Conservation (phyloP, 2,329 filamentous ascomycete genomes). For the Westerdykella ornata region DNA sequence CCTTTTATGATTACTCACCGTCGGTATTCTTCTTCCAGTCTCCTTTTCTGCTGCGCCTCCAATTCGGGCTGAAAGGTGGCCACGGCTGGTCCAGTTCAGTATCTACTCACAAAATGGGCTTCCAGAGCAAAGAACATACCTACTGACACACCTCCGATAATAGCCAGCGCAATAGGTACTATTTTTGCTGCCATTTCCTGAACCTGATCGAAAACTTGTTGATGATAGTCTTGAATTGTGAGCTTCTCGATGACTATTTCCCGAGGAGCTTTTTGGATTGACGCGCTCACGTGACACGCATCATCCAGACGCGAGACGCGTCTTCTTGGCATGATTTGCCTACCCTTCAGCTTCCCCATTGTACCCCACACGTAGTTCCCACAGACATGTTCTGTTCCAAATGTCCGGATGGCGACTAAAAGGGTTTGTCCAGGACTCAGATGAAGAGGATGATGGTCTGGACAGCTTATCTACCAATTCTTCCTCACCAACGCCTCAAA, state of each 20-base stretch:
- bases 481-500: slow-evolving; percentile 14
- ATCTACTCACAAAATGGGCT: background rate
- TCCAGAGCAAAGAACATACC: slow-evolving; percentile 5
- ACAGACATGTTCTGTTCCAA: slow-evolving; percentile 34
- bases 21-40: slow-evolving; percentile 30
- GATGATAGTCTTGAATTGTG: no score
- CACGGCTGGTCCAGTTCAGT: slow-evolving; percentile 11
- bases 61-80: slow-evolving; percentile 32
- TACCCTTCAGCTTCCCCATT: no score
- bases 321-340: no score
- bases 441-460: slow-evolving; percentile 42
- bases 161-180: slow-evolving; percentile 28
- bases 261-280: background rate
- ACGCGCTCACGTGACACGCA: background rate
- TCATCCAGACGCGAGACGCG: background rate
- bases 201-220: no score
- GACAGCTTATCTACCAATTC: slow-evolving; percentile 16
- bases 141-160: slow-evolving; percentile 27
- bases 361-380: background rate
- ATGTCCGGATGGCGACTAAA: slow-evolving; percentile 46
- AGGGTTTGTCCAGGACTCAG: slow-evolving; percentile 47
- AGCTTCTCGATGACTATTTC: no score
- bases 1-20: slow-evolving; percentile 14
- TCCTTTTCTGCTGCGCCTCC: slow-evolving; percentile 26
- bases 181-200: slow-evolving; percentile 28